phyloP scores from a whole-genome alignment of 2,329 filamentous ascomycete genomes.

The Cadophora luteo-olivacea region DNA sequence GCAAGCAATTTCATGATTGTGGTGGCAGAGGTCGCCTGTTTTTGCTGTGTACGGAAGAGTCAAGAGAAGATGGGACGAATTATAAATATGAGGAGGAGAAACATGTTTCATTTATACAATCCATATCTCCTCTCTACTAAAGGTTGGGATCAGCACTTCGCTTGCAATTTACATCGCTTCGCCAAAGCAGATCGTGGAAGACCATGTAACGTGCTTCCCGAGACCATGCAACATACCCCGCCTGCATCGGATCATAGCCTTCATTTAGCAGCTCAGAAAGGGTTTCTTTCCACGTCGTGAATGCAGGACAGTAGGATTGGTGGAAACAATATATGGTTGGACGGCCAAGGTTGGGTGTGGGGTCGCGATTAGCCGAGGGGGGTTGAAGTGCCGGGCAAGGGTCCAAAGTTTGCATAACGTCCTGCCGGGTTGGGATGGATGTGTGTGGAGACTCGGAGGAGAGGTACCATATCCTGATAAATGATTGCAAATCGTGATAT shows the following conservation, averaged over 20 bases:
- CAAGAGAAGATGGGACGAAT: not conserved
- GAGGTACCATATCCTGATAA: not conserved
- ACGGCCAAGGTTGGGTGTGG: not conserved
- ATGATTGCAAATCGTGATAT: not conserved
- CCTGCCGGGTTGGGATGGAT: not conserved
- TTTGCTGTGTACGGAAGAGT: not conserved
- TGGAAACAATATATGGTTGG: not conserved
- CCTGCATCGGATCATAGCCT: not conserved
- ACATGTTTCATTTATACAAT: conserved; percentile 8
- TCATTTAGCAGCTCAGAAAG: not conserved
- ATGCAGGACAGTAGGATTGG: not conserved
- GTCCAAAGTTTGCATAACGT: not conserved
- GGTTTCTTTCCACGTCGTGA: not conserved
- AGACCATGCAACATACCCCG: not conserved
- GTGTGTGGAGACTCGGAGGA: conserved; percentile 4
- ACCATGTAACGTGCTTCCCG: not conserved
- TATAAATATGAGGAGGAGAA: not conserved
- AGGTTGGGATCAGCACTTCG: not conserved
- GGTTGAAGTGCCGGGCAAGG: conserved; percentile 13
- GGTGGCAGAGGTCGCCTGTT: not conserved
- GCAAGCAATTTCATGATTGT: not conserved
- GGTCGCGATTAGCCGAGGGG: conserved; percentile 16
- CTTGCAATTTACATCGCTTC: not conserved
- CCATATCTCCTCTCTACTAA: conserved; percentile 6
- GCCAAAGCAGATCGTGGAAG: not conserved